Base-by-base conservation (phyloP, 2,329 filamentous ascomycete species). In the Hysterium pulicare region DNA sequence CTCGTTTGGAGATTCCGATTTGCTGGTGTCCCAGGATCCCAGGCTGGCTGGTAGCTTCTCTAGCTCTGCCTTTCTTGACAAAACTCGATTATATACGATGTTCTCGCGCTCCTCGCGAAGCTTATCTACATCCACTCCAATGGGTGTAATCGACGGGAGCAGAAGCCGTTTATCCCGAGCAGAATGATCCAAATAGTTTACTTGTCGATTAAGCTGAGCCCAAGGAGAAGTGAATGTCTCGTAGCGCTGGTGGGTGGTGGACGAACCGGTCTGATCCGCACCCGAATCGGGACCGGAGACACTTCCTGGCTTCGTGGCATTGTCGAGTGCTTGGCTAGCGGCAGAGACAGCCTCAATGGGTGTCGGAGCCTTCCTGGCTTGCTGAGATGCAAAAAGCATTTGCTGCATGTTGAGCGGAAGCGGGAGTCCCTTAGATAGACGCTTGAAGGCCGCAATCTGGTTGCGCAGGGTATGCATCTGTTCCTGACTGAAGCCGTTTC, bases 361-460 rank as follows among this genome's bases (percentile, higher is more conserved):
- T 19, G 50, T 63, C 38, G 66, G 57, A 2, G 67, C 55, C 38
- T 70, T 81, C 53, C 83, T 83, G 6, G 65, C 57, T 52, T 84
- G 79, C 37, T 84, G 81, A 44, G 86, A 82, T 33, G 84, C 77
- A 62, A 90, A 95, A 28, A 97, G 83, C 37, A 86, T 82, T 59
- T 91, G 86, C 62, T 95, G 89, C 50, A 95, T 79, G 48, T 81
- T 78, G 22, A 79, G 69, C 1, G 91, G 89, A 3, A 97, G 81
- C 1, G 90, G 85, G 11, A 86, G 76, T 54, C 95, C 95, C 67
- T 93, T 94, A 4, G 87, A 85, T 3, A 98, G 75, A 52, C 90
- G 78, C 68, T 94, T 94, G 70, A 96, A 97, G 0, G 91, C 90
- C 55, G 85, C 78, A 38, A 97, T 95, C 64, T 98, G 93, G 51